A percentile compares a stretch with the other conserved stretches of the same genome.
Conservation (phyloP, 192 early-diverging fungal genomes). For the Martensiomyces pterosporus region DNA sequence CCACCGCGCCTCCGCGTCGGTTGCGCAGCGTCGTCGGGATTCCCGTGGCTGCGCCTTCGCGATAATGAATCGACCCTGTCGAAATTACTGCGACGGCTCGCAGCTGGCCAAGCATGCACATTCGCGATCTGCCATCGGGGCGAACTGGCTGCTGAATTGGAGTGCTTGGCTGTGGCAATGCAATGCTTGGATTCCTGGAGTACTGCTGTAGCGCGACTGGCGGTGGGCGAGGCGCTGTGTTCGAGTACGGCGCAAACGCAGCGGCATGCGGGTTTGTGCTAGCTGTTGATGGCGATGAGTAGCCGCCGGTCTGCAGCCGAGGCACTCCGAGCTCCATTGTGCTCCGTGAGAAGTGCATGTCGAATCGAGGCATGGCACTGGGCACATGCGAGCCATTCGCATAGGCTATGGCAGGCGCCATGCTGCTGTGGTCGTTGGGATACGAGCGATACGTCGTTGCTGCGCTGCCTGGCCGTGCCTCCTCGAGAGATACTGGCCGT, state of each 20-base stretch:
- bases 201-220: not conserved
- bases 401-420: too few relatives aligned
- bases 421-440: too few relatives aligned
- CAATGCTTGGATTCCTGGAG: not conserved
- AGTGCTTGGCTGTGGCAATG: not conserved
- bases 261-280: not conserved
- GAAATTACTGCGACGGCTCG: conserved; percentile 30
- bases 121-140: not conserved
- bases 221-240: not conserved
- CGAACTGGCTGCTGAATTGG: not conserved
- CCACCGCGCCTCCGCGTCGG: conserved; percentile 9
- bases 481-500: too few relatives aligned
- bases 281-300: conserved; percentile 1
- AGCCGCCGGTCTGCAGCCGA: too few relatives aligned
- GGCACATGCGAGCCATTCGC: too few relatives aligned
- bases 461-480: too few relatives aligned
- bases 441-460: too few relatives aligned
- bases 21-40: conserved; percentile 34
- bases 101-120: conserved; percentile 44
- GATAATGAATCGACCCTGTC: conserved; percentile 24
- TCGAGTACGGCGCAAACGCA: too few relatives aligned
- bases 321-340: too few relatives aligned
- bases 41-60: conserved; percentile 9
- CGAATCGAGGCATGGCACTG: too few relatives aligned
- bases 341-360: too few relatives aligned